phyloP scores from a whole-genome alignment of 495 filamentous ascomycete species.

The Penicillium cataractarum region DNA sequence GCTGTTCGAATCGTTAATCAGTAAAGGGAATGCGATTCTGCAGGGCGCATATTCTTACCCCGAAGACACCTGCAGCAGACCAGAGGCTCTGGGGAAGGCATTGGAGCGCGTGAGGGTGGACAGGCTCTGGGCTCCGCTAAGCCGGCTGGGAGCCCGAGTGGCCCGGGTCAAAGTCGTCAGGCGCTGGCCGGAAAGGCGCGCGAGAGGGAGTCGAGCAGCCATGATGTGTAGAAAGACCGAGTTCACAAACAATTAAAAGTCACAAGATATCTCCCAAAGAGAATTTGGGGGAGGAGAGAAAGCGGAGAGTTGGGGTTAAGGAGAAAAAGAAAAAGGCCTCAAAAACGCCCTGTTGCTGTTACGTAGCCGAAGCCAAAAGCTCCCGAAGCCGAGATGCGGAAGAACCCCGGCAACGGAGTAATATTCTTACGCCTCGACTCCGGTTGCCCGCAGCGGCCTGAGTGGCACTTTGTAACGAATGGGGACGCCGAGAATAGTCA shows the following conservation, averaged over 20 bases:
- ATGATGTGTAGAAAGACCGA: conserved; percentile 31
- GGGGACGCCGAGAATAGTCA: conserved; percentile 35
- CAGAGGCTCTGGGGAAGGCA: conserved; percentile 26
- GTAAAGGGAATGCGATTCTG: background rate
- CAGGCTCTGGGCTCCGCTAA: conserved; percentile 29
- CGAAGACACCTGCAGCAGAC: conserved; percentile 33
- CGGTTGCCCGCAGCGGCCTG: conserved; percentile 25
- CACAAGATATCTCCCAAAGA: background rate
- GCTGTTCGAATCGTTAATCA: conserved; percentile 15
- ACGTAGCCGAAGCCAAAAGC: conserved; percentile 32
- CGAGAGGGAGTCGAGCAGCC: conserved; percentile 47
- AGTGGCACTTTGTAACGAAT: conserved; percentile 34
- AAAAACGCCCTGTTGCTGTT: conserved; percentile 25
- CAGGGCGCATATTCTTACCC: conserved; percentile 28
- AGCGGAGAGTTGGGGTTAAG: background rate
- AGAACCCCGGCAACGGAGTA: conserved; percentile 40
- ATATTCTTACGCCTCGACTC: conserved; percentile 41
- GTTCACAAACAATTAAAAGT: background rate
- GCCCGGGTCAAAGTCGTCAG: conserved; percentile 36
- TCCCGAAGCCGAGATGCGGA: conserved; percentile 30
- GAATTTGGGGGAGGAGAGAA: conserved; percentile 9
- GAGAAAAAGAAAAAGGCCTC: conserved; percentile 12
- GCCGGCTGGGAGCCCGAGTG: conserved; percentile 30
- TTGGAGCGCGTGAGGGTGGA: conserved; percentile 32
- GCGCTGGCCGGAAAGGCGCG: conserved; percentile 42